Conservation (phyloP, 108 stramenopile species). For the Schizochytrium sp. region DNA sequence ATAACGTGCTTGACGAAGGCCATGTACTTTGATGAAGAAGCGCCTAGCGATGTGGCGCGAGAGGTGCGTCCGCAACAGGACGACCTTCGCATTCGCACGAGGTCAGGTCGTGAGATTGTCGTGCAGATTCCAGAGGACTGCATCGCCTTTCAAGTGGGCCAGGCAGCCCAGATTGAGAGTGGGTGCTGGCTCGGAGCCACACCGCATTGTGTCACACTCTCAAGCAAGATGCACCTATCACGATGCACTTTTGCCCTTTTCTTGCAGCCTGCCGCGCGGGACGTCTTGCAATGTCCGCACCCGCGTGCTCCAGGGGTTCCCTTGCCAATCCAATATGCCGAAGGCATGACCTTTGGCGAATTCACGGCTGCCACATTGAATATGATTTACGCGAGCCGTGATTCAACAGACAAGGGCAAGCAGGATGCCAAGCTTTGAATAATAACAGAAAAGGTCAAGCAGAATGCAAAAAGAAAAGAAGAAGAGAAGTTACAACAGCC, state of each 20-base stretch:
- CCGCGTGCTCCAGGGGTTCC: not conserved
- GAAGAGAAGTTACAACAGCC: too few relatives aligned
- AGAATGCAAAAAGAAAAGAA: too few relatives aligned
- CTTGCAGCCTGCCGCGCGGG: slow-evolving; percentile 45
- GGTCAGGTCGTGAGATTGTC: slow-evolving; percentile 50
- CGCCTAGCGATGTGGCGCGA: slow-evolving; percentile 38
- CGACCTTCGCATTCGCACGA: slow-evolving; percentile 73
- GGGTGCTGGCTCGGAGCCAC: slow-evolving; percentile 78
- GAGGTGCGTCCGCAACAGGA: slow-evolving; percentile 31
- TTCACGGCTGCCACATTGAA: not conserved
- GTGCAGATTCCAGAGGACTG: slow-evolving; percentile 57
- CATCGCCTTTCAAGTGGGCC: slow-evolving; percentile 76
- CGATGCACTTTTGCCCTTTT: slow-evolving; percentile 67
- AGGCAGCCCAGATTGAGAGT: slow-evolving; percentile 78
- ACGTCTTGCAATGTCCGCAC: not conserved
- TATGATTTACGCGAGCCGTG: not conserved
- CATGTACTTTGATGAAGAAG: slow-evolving; percentile 56
- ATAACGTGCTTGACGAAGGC: slow-evolving; percentile 76
- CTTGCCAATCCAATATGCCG: not conserved
- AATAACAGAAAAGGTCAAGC: too few relatives aligned
- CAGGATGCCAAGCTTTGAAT: too few relatives aligned
- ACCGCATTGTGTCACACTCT: slow-evolving; percentile 63
- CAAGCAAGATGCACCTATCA: slow-evolving; percentile 25
- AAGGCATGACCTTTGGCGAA: not conserved
- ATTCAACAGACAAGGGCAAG: too few relatives aligned